Base-by-base conservation (phyloP, 371 early-diverging fungal genomes). In the Conidiobolus coronatus region DNA sequence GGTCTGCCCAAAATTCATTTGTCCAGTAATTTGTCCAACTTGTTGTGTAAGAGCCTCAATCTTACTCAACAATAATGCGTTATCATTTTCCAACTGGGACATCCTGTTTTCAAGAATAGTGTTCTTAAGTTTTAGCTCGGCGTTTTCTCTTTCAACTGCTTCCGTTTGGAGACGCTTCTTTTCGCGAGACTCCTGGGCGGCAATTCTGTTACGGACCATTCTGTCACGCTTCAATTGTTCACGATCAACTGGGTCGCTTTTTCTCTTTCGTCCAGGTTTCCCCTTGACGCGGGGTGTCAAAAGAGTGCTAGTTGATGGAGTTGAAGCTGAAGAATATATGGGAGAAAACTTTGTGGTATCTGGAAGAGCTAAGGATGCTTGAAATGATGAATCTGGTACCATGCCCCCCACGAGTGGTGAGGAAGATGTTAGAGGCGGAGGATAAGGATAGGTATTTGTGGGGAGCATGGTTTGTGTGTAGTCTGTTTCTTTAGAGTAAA, bases 111-210 rank as follows among this genome's bases (percentile, higher is more conserved):
- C 59, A 40, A 77, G 55, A 38, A 62, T 57, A 33, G 60, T 59
- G 57, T 84, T 84, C 61, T 78, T 70, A 38, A 68, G 57, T 38
- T 57, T 53, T 24, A 86, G 72, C 23, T 57, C 54, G 18, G 67
- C 65, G 58, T 84, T 86, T 39, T 63, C 60, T 36, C 55, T 51
- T 56, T 87, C 85, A 38, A 87, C 70, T 19, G 70, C 72, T 45
- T 77, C 65, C 22, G 81, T 59, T 57, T 81, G 79, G 50, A 73
- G 67, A 40, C 79, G 74, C 61, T 85, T 85, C 64, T 79, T 82
- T 59, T 87, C 88, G 29, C 88, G 75, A 39, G 81, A 81, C 29
- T 77, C 70, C 61, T 85, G 86, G 22, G 88, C 88, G n/a, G 88
- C 88, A 18, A 81, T 76, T 15, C 88, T 71, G 63, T 88, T 88